Evolutionary conservation across 441 rosid genomes (phyloP), one percentile per base, ranked within the genome.

Genomic region (Breynia disticha): DNA sequence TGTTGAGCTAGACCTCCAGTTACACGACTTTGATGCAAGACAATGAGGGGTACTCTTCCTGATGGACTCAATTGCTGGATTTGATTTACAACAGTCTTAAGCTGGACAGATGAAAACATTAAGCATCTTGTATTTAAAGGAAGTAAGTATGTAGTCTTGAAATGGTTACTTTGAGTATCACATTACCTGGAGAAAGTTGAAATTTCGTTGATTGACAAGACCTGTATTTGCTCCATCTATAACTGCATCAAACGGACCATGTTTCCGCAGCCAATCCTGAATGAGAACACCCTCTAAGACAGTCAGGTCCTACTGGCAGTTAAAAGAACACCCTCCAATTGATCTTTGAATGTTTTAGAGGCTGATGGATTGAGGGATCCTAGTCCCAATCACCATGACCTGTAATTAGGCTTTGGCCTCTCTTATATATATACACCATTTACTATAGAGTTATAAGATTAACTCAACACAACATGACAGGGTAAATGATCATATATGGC

Each of bases 241-340:
- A 22, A 87, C 83, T 9, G 95, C 89, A 68, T 91, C 96, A 73
- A 85, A 90, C 28, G 98, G 98, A 67, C 98, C 96, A 72, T 83
- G 78, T 68, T 38, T 54, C 61, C 65, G 65, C 39, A 86, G 70
- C 98, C 98, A 87, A 57, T 79, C 94, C 96, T 90, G 80, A 51
- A 60, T 43, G 45, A 60, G 28, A 63, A 28, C 68, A 70, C 48
- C 62, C 57, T 57, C 60, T 43, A 63, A 51, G 50, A 73, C 61
- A 79, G 72, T 43, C 52, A 67, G 51, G 46, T 43, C 42, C 48
- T 21, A 66, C 52, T 21, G 45, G 52, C 43, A 69, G 42, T 20
- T 48, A 28, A 5, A 28, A 28, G 35, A 28, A 28, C 35, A 28
- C 5, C 7, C 35, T 4, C 8, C 35, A 28, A 9, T n/a, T n/a